phyloP scores from a whole-genome alignment of 1,139 yeast species.

The Sugiyamaella castrensis region DNA sequence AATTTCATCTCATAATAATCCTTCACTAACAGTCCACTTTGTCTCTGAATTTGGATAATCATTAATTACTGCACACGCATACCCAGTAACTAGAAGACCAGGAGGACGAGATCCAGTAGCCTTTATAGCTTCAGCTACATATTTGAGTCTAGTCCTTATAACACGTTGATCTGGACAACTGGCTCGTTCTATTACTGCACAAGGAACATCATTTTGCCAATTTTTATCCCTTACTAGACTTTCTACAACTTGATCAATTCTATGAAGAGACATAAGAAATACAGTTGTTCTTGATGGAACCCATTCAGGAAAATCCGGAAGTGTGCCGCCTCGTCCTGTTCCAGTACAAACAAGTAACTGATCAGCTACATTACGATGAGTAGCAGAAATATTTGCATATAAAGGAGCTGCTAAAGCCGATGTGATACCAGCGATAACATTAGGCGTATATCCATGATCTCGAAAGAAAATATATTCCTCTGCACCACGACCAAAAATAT shows the following conservation, averaged over 20 bases:
- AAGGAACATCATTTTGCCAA: slow-evolving; percentile 75
- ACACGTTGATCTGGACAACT: slow-evolving; percentile 91
- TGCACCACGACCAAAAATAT: slow-evolving; percentile 95
- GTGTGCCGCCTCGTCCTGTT: slow-evolving; percentile 82
- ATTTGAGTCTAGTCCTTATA: slow-evolving; percentile 64
- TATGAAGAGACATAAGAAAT: slow-evolving; percentile 85
- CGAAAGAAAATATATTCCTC: slow-evolving; percentile 77
- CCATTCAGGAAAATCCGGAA: slow-evolving; percentile 77
- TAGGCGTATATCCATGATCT: slow-evolving; percentile 63
- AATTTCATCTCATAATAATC: slow-evolving; percentile 29
- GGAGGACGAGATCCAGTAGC: slow-evolving; percentile 92
- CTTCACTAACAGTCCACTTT: slow-evolving; percentile 62
- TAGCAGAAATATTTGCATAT: slow-evolving; percentile 81
- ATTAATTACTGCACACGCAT: slow-evolving; percentile 61
- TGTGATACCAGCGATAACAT: slow-evolving; percentile 83
- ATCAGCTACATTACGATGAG: slow-evolving; percentile 90
- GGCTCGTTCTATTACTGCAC: slow-evolving; percentile 85
- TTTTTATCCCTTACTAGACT: slow-evolving; percentile 50
- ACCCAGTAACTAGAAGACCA: slow-evolving; percentile 80
- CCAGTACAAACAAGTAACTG: slow-evolving; percentile 94
- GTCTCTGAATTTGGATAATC: slow-evolving; percentile 25
- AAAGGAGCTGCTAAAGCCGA: slow-evolving; percentile 90
- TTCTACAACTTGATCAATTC: slow-evolving; percentile 66
- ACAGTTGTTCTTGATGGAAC: slow-evolving; percentile 73
- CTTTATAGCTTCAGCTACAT: slow-evolving; percentile 70